phyloP scores from a whole-genome alignment of 208 protist species.

The Leishmania tropica region DNA sequence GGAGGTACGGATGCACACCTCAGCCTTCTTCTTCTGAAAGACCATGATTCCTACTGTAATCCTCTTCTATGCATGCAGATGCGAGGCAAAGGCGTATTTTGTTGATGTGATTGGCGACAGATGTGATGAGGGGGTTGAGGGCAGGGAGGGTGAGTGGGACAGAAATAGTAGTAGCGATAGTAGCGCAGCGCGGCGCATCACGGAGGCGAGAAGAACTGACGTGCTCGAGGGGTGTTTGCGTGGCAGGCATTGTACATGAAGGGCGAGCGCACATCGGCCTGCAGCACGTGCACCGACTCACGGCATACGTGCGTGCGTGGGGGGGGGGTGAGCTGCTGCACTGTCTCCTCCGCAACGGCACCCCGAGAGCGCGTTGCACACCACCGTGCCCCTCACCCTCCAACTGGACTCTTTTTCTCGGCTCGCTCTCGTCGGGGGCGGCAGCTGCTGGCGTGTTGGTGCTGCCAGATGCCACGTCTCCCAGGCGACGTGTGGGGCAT shows the following conservation, averaged over 20 bases:
- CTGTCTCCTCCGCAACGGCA: neutral
- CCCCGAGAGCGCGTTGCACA: neutral
- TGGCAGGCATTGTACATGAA: neutral
- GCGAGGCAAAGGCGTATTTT: neutral
- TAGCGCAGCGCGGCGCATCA: too few relatives aligned
- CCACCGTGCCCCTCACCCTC: neutral
- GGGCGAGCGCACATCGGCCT: neutral
- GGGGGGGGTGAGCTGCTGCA: neutral
- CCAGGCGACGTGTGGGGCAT: neutral
- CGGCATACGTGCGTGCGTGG: neutral
- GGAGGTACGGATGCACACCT: conserved; percentile 93
- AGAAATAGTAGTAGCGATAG: too few relatives aligned
- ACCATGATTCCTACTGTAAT: conserved; percentile 79
- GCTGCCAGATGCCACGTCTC: neutral
- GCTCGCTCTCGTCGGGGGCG: neutral
- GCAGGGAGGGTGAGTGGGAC: neutral
- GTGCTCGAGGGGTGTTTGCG: too few relatives aligned
- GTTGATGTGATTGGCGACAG: neutral
- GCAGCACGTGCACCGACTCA: neutral
- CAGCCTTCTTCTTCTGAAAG: conserved; percentile 93
- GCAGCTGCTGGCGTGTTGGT: neutral
- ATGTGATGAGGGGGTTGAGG: neutral
- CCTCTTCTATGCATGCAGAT: neutral
- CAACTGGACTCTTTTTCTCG: too few relatives aligned
- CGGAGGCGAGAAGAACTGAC: too few relatives aligned